Conservation (phyloP, 164 flowering plant species). For the Macadamia tetraphylla region DNA sequence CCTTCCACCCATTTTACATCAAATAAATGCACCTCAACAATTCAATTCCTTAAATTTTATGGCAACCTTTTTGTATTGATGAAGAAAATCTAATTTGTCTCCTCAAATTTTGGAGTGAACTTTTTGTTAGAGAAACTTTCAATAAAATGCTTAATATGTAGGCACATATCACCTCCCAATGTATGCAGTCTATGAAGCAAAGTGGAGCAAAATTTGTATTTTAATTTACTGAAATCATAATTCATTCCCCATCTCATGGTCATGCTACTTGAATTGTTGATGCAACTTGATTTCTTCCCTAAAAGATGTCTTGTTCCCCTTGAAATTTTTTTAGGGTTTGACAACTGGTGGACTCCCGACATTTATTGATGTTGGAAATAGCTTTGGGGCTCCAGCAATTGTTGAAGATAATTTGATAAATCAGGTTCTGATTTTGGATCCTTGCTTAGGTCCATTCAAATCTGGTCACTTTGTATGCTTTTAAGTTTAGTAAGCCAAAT, state of each 20-base stretch:
- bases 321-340: constrained; percentile 56
- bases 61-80: too few relatives aligned
- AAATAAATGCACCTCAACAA: too few relatives aligned
- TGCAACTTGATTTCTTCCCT: background rate
- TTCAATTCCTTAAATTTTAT: too few relatives aligned
- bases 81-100: too few relatives aligned
- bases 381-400: constrained; percentile 98
- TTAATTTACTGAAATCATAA: background rate
- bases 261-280: constrained; percentile 1
- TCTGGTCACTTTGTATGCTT: background rate
- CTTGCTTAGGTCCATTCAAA: background rate
- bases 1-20: too few relatives aligned
- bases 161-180: background rate
- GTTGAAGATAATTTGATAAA: constrained; percentile 83
- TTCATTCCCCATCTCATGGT: background rate
- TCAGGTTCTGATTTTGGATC: constrained; percentile 43
- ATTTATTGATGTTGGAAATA: constrained; percentile 94
- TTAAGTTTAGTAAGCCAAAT: background rate
- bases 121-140: too few relatives aligned
- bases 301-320: constrained; percentile 4
- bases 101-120: too few relatives aligned
- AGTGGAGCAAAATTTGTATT: background rate
- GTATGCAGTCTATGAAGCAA: background rate
- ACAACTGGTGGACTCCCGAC: constrained; percentile 98
- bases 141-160: background rate